phyloP scores from a whole-genome alignment of 257 asterid genomes.

The Fraxinus americana region DNA sequence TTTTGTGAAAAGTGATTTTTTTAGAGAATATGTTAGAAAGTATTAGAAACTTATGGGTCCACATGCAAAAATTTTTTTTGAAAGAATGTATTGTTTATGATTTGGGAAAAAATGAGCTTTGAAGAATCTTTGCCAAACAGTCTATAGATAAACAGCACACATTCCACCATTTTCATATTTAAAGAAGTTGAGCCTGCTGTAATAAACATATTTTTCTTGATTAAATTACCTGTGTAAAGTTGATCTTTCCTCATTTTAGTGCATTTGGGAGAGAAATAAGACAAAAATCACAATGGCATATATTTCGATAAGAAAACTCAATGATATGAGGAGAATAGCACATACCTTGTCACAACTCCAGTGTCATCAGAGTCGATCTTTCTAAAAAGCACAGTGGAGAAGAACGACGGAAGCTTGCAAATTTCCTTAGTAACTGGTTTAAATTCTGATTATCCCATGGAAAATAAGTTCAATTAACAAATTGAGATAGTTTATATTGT shows the following conservation, averaged over 20 bases:
- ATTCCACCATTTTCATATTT: background rate
- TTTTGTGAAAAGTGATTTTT: too few relatives aligned
- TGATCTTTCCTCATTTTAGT: slow-evolving; percentile 1
- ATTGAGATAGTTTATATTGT: background rate
- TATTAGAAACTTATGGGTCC: too few relatives aligned
- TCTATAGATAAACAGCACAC: background rate
- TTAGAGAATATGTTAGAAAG: too few relatives aligned
- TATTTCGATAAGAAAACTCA: background rate
- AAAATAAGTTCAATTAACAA: slow-evolving; percentile 14
- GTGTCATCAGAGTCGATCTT: slow-evolving; percentile 71
- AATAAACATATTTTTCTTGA: background rate
- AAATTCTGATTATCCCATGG: slow-evolving; percentile 64
- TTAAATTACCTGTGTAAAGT: background rate
- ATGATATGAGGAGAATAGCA: background rate
- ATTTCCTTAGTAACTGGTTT: slow-evolving; percentile 91
- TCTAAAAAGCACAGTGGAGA: slow-evolving; percentile 77
- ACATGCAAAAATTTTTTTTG: too few relatives aligned
- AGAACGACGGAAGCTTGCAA: slow-evolving; percentile 99
- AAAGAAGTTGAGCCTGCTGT: background rate
- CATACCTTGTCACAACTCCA: slow-evolving; percentile 84
- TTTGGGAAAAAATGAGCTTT: too few relatives aligned
- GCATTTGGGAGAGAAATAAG: slow-evolving; percentile 1
- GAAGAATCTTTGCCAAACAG: too few relatives aligned
- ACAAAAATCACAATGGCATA: background rate
- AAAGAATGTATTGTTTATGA: too few relatives aligned